Percentiles rank a stretch among this genome's conserved stretches.
Conservation (phyloP, 805 yeast species). For the Yamadazyma takamatsuzukensis region DNA sequence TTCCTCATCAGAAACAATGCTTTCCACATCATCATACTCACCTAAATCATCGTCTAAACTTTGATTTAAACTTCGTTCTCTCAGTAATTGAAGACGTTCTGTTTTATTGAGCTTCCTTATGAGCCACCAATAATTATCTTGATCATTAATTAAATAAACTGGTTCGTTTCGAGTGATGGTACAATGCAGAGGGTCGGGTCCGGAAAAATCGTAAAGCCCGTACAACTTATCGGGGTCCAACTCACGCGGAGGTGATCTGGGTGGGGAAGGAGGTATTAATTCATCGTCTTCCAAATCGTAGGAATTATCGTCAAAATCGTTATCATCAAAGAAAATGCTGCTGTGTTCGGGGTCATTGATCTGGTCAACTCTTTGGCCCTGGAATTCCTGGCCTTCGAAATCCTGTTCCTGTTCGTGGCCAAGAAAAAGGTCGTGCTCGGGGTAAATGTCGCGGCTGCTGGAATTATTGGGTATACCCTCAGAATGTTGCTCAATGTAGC, state of each 20-base stretch:
- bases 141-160: slow-evolving; percentile 77
- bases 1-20: slow-evolving; percentile 29
- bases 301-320: slow-evolving; percentile 15
- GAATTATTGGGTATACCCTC: no score
- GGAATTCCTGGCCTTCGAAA: slow-evolving; percentile 3
- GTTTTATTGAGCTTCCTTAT: slow-evolving; percentile 46
- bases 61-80: slow-evolving; percentile 8
- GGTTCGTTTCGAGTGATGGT: slow-evolving; percentile 76
- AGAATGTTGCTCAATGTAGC: neutral
- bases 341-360: slow-evolving; percentile 1
- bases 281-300: slow-evolving; percentile 42
- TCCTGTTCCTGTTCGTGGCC: slow-evolving; percentile 11
- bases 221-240: slow-evolving; percentile 79
- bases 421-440: slow-evolving; percentile 1
- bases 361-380: no score
- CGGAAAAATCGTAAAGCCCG: slow-evolving; percentile 82
- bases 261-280: slow-evolving; percentile 56
- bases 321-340: slow-evolving; percentile 11
- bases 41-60: slow-evolving; percentile 13
- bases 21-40: slow-evolving; percentile 16
- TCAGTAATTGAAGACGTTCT: slow-evolving; percentile 25
- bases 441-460: neutral
- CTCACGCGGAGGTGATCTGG: slow-evolving; percentile 75
- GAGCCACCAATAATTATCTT: slow-evolving; percentile 96
- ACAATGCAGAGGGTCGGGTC: slow-evolving; percentile 93